Evolutionary conservation across 78 protist genomes (phyloP), one percentile per base, ranked within the genome.

Genomic region (Dictyostelium intermedium): DNA sequence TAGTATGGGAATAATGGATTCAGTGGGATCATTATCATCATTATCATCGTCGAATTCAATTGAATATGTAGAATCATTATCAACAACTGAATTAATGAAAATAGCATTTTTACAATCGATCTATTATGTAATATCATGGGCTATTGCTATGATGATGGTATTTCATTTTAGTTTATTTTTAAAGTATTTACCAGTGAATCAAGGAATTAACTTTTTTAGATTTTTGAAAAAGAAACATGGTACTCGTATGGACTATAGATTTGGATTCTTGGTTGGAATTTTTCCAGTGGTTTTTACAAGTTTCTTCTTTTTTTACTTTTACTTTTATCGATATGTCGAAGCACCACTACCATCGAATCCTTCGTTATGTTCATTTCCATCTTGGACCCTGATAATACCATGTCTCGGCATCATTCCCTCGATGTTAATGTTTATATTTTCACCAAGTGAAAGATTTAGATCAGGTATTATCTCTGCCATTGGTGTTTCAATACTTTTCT

Each of bases 361-460:
- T 3, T 10, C 20, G 5, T 32, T 69, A 53, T 85, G 91, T 34
- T 13, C n/a, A 3, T 85, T 73, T 35, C 83, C 91, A 32, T 0
- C 83, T 18, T 85, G 91, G 91, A 53, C 91, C 39, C n/a, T 85
- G 8, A 27, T 85, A 4, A 73, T 85, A 47, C 91, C 91, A 27
- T 69, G 34, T 20, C 25, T 73, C 5, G 91, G 91, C 20, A 0
- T 85, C 0, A 45, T 85, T 3, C 91, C 91, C 5, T 25, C 83
- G 10, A 27, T 85, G 11, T 2, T 50, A 18, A 1, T 70, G 9
- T 73, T 85, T 8, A 43, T 85, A 32, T 73, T 85, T 20, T 43
- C 82, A 23, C 37, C 18, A 9, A 34, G 83, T 37, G 92, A 86
- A 76, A 47, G 92, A 32, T 86, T 78, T 39, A 87, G 76, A 43